A percentile compares a stretch with the other conserved stretches of the same genome.
Evolutionary conservation across 768 basidiomycete species (phyloP).

Genomic region (Psilocybe cyanescens): DNA sequence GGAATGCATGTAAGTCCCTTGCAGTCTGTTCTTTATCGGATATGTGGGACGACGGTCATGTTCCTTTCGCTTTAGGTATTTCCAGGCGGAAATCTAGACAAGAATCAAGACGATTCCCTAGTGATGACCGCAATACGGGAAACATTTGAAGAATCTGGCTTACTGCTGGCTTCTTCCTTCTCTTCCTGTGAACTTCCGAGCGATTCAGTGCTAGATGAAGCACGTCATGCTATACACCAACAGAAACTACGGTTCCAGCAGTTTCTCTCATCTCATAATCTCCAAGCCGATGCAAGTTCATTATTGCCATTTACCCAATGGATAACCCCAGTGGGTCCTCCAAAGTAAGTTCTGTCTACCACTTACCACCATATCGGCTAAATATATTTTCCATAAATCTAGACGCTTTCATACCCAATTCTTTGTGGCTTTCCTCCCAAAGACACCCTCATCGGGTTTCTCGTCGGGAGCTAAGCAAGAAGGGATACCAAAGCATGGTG

Average conservation of each 20-base stretch:
- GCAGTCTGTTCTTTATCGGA: background rate
- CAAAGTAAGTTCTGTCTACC: slow-evolving; percentile 42
- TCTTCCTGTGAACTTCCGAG: slow-evolving; percentile 25
- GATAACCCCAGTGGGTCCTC: slow-evolving; percentile 64
- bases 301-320: slow-evolving; percentile 76
- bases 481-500: slow-evolving; percentile 62
- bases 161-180: slow-evolving; percentile 56
- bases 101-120: slow-evolving; percentile 58
- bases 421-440: slow-evolving; percentile 64
- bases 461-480: slow-evolving; percentile 59
- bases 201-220: slow-evolving; percentile 50
- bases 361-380: background rate
- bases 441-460: slow-evolving; percentile 46
- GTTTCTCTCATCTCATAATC: slow-evolving; percentile 51
- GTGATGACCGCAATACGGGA: slow-evolving; percentile 72
- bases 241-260: slow-evolving; percentile 51
- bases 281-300: slow-evolving; percentile 47
- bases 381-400: background rate
- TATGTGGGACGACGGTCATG: background rate
- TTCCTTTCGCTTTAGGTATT: slow-evolving; percentile 57
- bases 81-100: slow-evolving; percentile 74
- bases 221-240: slow-evolving; percentile 59
- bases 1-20: slow-evolving; percentile 60
- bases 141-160: slow-evolving; percentile 77
- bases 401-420: slow-evolving; percentile 78